Base-by-base conservation (phyloP, 768 basidiomycete species). In the Mycena amicta region DNA sequence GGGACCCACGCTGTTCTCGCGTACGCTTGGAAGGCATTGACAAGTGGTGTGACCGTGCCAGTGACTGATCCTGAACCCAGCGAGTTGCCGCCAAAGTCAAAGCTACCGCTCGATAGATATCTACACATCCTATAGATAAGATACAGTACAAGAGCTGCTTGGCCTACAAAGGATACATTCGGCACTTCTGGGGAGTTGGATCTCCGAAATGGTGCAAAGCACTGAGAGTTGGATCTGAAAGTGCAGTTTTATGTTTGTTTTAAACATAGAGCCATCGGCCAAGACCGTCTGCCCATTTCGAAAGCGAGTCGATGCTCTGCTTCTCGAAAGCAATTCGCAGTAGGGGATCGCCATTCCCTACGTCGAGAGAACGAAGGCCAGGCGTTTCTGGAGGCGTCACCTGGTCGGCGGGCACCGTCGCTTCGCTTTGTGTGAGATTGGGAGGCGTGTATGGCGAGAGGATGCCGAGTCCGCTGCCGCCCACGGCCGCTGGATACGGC, bases 381-480 rank as follows among this genome's bases (percentile, higher is more conserved):
- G 81, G 80, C 16, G 80, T 82, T 59, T 79, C 77, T 31, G 82
- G 81, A 57, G 82, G 81, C 25, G 81, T 83, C 51, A 82, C 74
- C 60, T 78, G 79, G 3, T 76, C 79, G 31, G 70, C 66, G 23
- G 58, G 60, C 52, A 62, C 64, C 49, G 65, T 62, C 45, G 54
- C 62, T 26, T 31, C 53, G 58, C 62, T 47, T 45, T 66, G 45
- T 13, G 5, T 52, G 59, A 72, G 72, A 39, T 74, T 73, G 66
- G 82, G 79, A 58, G 77, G 75, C 27, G 72, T 68, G 64, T 83
- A 81, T 23, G 84, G 86, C 3, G 88, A 86, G 66, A 93, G 79
- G 64, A 99, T 83, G 59, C 96, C 96, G 18, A 96, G 82, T 11
- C 96, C 96, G 64, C 87, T 88, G 55, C 97, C 97, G 16, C 97